A percentile compares a stretch with the other conserved stretches of the same genome.
Conservation (phyloP, 768 basidiomycete species). For the Macrolepiota dolichaula region DNA sequence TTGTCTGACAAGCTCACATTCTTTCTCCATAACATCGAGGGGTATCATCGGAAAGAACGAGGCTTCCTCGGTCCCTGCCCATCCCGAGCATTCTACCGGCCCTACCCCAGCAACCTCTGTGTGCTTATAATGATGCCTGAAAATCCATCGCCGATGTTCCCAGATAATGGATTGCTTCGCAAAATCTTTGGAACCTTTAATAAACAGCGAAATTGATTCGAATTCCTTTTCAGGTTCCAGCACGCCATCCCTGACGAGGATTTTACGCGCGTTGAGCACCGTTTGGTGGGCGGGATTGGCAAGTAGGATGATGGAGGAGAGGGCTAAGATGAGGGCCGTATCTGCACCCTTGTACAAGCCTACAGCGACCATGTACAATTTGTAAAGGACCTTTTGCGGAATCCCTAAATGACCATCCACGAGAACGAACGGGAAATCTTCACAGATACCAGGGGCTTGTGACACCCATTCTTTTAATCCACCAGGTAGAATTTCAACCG, state of each 20-base stretch:
- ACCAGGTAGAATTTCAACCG: conserved; percentile 65
- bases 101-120: conserved; percentile 1
- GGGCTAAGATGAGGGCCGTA: neutral
- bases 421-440: conserved; percentile 48
- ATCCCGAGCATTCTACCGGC: conserved; percentile 12
- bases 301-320: conserved; percentile 43
- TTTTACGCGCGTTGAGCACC: conserved; percentile 60
- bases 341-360: conserved; percentile 14
- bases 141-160: conserved; percentile 69
- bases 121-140: conserved; percentile 29
- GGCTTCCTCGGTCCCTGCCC: conserved; percentile 24
- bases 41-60: conserved; percentile 31
- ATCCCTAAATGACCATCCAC: conserved; percentile 61
- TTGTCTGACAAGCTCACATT: conserved; percentile 42
- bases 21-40: conserved; percentile 33
- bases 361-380: conserved; percentile 46
- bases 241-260: conserved; percentile 35
- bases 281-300: conserved; percentile 70
- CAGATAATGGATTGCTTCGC: conserved; percentile 68
- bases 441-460: neutral
- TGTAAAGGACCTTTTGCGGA: conserved; percentile 53
- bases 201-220: conserved; percentile 36
- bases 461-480: conserved; percentile 43
- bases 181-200: conserved; percentile 49
- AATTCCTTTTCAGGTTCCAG: conserved; percentile 47